Conservation (phyloP, 1,284 basidiomycete species). For the Microbotryum saponariae region DNA sequence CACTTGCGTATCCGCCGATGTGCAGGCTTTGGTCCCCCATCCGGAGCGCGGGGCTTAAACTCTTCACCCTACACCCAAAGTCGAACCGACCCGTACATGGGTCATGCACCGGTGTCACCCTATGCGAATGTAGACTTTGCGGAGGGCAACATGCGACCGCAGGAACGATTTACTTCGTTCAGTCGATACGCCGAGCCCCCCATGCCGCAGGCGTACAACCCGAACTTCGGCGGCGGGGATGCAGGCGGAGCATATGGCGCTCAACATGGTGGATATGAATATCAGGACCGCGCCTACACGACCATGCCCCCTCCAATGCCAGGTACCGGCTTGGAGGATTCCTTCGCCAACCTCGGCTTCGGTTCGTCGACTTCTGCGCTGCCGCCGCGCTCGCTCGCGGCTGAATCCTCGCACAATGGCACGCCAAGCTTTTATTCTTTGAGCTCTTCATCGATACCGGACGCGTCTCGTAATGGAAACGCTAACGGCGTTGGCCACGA, state of each 20-base stretch:
- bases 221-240: too few relatives aligned
- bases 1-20: neutral
- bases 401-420: neutral
- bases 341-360: conserved; percentile 16
- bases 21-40: neutral
- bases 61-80: conserved; percentile 21
- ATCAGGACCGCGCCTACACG: neutral
- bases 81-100: conserved; percentile 22
- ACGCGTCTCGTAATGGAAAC: too few relatives aligned
- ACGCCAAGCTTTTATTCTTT: too few relatives aligned
- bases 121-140: conserved; percentile 30
- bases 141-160: conserved; percentile 9
- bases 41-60: neutral
- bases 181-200: too few relatives aligned
- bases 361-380: neutral
- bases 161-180: too few relatives aligned
- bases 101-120: conserved; percentile 18
- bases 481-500: too few relatives aligned
- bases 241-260: too few relatives aligned
- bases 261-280: too few relatives aligned
- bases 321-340: conserved; percentile 13
- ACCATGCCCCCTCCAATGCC: too few relatives aligned
- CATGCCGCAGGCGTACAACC: too few relatives aligned
- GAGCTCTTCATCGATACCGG: too few relatives aligned
- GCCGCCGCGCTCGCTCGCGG: neutral